phyloP scores from a whole-genome alignment of 2,329 filamentous ascomycete species.

The Sarocladiaceae sp. region DNA sequence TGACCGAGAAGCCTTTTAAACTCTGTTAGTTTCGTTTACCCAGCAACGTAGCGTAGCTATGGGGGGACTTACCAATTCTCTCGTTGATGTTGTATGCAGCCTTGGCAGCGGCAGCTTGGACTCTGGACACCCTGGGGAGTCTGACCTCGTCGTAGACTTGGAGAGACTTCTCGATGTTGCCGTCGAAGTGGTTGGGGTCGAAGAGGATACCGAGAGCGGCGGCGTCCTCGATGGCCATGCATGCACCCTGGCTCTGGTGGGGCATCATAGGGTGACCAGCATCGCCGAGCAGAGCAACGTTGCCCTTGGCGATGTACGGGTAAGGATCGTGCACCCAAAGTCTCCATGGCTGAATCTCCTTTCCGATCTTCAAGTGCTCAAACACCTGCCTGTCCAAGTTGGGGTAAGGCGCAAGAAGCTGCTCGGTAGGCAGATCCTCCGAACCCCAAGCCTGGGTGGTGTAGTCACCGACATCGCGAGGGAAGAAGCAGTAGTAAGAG shows the following conservation, averaged over 20 bases:
- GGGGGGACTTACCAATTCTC: constrained; percentile 51
- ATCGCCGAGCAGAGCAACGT: constrained; percentile 58
- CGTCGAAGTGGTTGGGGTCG: constrained; percentile 38
- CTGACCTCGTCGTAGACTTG: constrained; percentile 48
- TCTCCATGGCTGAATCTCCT: constrained; percentile 61
- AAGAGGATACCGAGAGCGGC: constrained; percentile 61
- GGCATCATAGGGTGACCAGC: constrained; percentile 68
- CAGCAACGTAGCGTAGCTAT: too few species aligned
- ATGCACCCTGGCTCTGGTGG: constrained; percentile 65
- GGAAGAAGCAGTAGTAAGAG: constrained; percentile 69
- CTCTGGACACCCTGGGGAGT: constrained; percentile 49
- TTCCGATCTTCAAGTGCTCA: constrained; percentile 53
- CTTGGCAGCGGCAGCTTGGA: constrained; percentile 53
- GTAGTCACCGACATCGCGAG: constrained; percentile 52
- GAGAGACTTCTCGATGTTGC: constrained; percentile 43
- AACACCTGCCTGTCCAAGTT: constrained; percentile 55
- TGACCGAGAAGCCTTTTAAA: constrained; percentile 53
- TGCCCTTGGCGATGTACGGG: constrained; percentile 47
- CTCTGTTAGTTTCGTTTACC: not conserved
- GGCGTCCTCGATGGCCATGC: constrained; percentile 65
- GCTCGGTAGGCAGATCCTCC: constrained; percentile 47
- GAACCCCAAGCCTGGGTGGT: constrained; percentile 56
- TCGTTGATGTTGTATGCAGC: constrained; percentile 60
- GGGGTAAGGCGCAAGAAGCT: constrained; percentile 57
- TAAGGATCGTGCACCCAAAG: constrained; percentile 60